phyloP scores from a whole-genome alignment of 2,329 filamentous ascomycete species.

The Elsinoe perseae region DNA sequence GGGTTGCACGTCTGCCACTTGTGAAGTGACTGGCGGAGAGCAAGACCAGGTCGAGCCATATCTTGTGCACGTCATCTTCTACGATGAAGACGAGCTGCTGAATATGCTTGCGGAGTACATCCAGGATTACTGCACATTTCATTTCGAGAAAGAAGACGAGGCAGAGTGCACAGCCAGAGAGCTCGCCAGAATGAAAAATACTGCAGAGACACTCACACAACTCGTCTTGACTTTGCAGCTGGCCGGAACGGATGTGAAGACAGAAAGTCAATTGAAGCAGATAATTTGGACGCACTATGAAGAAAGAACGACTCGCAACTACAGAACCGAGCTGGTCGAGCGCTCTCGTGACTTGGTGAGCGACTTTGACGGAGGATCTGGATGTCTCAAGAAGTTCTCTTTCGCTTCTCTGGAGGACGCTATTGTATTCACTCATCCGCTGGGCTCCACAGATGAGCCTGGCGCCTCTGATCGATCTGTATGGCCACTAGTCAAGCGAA shows the following conservation, averaged over 20 bases:
- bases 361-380: background rate
- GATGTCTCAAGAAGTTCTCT: background rate
- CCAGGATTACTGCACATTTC: background rate
- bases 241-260: no score
- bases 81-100: background rate
- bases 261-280: background rate
- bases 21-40: background rate
- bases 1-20: background rate
- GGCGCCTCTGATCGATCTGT: constrained; percentile 15
- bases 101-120: background rate
- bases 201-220: background rate
- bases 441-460: background rate
- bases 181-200: background rate
- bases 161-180: background rate
- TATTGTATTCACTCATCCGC: background rate
- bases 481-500: constrained; percentile 22
- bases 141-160: background rate
- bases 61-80: background rate
- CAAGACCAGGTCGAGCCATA: background rate
- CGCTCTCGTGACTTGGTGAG: background rate
- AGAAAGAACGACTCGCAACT: background rate
- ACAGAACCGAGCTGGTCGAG: background rate
- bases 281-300: background rate
- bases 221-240: background rate
- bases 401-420: background rate